A percentile compares a stretch with the other conserved stretches of the same genome.
Conservation (phyloP, 2,329 filamentous ascomycete species). For the Penicillium concentricum region DNA sequence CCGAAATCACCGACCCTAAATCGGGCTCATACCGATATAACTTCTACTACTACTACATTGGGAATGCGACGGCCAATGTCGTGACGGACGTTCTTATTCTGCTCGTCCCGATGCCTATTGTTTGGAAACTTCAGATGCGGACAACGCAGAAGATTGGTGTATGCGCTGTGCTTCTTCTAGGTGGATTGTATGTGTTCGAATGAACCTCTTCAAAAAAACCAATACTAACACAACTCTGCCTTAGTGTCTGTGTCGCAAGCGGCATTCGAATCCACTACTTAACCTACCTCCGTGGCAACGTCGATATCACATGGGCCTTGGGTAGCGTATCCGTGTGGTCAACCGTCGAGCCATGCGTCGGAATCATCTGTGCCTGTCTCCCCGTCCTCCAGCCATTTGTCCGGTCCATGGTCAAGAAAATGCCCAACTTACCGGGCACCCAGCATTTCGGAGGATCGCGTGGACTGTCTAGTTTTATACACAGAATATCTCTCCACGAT, state of each 20-base stretch:
- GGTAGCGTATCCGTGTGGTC: slow-evolving; percentile 19
- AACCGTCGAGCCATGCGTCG: slow-evolving; percentile 18
- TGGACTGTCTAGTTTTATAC: background rate
- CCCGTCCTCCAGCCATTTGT: slow-evolving; percentile 22
- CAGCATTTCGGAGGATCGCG: background rate
- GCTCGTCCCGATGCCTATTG: slow-evolving; percentile 9
- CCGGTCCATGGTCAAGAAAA: slow-evolving; percentile 4
- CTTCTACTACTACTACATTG: slow-evolving; percentile 15
- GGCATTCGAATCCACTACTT: slow-evolving; percentile 17
- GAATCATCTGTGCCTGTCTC: slow-evolving; percentile 21
- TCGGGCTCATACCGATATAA: slow-evolving; percentile 9
- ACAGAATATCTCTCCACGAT: background rate
- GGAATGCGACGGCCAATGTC: slow-evolving; percentile 12
- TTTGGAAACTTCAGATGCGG: slow-evolving; percentile 13
- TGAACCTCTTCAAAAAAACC: background rate
- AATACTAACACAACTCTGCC: background rate
- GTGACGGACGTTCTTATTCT: slow-evolving; percentile 16
- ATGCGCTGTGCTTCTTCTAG: slow-evolving; percentile 11
- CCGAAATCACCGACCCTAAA: background rate
- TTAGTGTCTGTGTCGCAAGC: slow-evolving; percentile 18
- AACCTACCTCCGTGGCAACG: background rate
- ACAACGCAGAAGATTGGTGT: slow-evolving; percentile 14
- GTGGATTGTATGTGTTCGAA: slow-evolving; percentile 6
- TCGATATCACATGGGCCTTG: slow-evolving; percentile 17
- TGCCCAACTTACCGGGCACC: slow-evolving; percentile 1